phyloP scores from a whole-genome alignment of 169 alveolate species.

The Cryptosporidium muris region DNA sequence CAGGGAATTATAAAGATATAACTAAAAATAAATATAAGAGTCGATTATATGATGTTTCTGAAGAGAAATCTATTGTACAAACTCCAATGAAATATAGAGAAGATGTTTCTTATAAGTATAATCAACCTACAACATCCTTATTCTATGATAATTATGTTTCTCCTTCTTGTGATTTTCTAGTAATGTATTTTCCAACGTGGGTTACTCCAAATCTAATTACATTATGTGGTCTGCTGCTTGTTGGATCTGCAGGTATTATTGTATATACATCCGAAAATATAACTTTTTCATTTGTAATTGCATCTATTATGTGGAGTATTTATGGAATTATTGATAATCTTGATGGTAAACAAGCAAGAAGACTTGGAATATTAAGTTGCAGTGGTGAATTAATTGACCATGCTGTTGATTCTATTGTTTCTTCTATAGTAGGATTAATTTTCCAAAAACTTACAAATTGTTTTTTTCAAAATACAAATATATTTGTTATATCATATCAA shows the following conservation, averaged over 20 bases:
- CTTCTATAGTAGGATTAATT: slow-evolving; percentile 58
- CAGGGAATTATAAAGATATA: too few relatives aligned
- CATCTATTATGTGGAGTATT: slow-evolving; percentile 40
- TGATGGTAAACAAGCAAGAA: slow-evolving; percentile 74
- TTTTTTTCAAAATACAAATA: slow-evolving; percentile 24
- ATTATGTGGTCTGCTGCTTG: slow-evolving; percentile 7
- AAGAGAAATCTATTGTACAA: too few relatives aligned
- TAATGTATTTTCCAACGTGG: slow-evolving; percentile 22
- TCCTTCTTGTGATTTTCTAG: slow-evolving; percentile 42
- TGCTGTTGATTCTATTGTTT: slow-evolving; percentile 65
- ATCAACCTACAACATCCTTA: slow-evolving; percentile 50
- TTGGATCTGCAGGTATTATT: slow-evolving; percentile 3
- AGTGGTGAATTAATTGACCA: slow-evolving; percentile 71
- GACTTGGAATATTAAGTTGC: slow-evolving; percentile 60
- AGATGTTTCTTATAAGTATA: neutral
- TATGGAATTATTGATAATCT: slow-evolving; percentile 67
- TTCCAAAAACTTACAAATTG: neutral
- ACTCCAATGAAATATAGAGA: neutral
- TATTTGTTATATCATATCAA: slow-evolving; percentile 40
- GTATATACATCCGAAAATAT: neutral
- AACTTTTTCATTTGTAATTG: neutral
- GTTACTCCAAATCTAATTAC: slow-evolving; percentile 39
- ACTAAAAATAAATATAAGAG: too few relatives aligned
- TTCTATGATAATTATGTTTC: slow-evolving; percentile 23
- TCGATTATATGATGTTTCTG: too few relatives aligned